Conservation (phyloP, 1,284 basidiomycete species). For the Irpex sp. region DNA sequence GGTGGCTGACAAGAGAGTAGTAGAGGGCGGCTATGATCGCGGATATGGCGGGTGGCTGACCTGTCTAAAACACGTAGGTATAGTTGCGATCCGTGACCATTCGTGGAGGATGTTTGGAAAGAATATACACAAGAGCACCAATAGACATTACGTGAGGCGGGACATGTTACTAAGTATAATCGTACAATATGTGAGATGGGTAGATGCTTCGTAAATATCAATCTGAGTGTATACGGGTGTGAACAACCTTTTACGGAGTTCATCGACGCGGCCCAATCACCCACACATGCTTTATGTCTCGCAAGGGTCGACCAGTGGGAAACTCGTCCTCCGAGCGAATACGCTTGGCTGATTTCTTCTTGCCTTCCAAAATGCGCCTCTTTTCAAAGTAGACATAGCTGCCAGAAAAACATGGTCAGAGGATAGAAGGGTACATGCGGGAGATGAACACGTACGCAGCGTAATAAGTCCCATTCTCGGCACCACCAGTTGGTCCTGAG, state of each 20-base stretch:
- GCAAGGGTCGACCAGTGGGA: constrained; percentile 13
- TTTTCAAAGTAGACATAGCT: constrained; percentile 49
- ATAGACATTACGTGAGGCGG: too few species aligned
- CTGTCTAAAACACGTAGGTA: too few species aligned
- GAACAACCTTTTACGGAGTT: too few species aligned
- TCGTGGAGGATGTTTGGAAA: too few species aligned
- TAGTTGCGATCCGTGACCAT: too few species aligned
- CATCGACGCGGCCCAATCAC: background rate
- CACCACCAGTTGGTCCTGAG: constrained; percentile 34
- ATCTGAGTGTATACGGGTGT: too few species aligned
- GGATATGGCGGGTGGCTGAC: background rate
- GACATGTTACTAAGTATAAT: too few species aligned
- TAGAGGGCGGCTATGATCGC: background rate
- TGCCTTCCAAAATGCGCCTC: constrained; percentile 38
- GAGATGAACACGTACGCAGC: constrained; percentile 33
- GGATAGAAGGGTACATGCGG: background rate
- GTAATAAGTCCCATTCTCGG: constrained; percentile 38
- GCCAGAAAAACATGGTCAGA: constrained; percentile 1
- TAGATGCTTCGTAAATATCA: too few species aligned
- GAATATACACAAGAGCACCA: too few species aligned
- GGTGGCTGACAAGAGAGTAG: background rate
- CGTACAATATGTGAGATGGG: too few species aligned
- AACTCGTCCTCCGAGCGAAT: constrained; percentile 29
- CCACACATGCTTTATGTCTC: background rate
- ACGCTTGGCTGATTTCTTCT: constrained; percentile 41